Conservation (phyloP, 2,329 filamentous ascomycete species). For the Rutstroemia sp. region DNA sequence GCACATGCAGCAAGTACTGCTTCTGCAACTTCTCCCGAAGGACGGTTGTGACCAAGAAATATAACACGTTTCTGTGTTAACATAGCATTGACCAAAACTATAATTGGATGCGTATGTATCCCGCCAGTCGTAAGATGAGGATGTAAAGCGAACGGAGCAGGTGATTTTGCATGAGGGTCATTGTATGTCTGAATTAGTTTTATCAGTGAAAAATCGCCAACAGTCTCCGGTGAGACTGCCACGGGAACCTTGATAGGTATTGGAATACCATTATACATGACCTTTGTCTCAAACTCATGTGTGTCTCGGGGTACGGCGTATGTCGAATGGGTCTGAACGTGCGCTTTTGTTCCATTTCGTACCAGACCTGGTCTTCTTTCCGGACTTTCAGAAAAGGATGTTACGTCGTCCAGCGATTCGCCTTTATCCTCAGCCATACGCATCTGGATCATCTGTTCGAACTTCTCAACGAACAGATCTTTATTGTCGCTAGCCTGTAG, state of each 20-base stretch:
- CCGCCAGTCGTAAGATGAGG: conserved; percentile 91
- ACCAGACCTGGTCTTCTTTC: conserved; percentile 30
- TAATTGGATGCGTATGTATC: conserved; percentile 83
- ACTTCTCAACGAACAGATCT: conserved; percentile 96
- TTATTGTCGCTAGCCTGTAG: conserved; percentile 88
- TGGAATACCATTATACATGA: conserved; percentile 93
- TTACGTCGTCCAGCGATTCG: conserved; percentile 33
- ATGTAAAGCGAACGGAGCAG: conserved; percentile 79
- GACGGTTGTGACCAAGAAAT: conserved; percentile 90
- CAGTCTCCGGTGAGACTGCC: conserved; percentile 87
- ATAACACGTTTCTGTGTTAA: conserved; percentile 95
- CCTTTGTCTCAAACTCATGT: conserved; percentile 92
- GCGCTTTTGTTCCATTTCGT: conserved; percentile 54
- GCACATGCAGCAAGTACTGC: conserved; percentile 97
- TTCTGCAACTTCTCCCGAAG: conserved; percentile 92
- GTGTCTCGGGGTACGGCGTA: conserved; percentile 86
- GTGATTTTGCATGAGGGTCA: conserved; percentile 69
- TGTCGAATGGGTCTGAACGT: conserved; percentile 52
- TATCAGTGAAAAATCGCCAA: conserved; percentile 94
- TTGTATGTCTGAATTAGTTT: conserved; percentile 96
- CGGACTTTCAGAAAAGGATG: conserved; percentile 42
- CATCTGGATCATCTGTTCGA: conserved; percentile 86
- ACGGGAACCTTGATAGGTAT: conserved; percentile 96
- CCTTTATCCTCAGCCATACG: conserved; percentile 60
- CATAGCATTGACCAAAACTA: conserved; percentile 88